Percentiles rank a stretch among this genome's conserved stretches.
Conservation (phyloP, 129 eudicot genomes). For the Kitagawia praeruptora region DNA sequence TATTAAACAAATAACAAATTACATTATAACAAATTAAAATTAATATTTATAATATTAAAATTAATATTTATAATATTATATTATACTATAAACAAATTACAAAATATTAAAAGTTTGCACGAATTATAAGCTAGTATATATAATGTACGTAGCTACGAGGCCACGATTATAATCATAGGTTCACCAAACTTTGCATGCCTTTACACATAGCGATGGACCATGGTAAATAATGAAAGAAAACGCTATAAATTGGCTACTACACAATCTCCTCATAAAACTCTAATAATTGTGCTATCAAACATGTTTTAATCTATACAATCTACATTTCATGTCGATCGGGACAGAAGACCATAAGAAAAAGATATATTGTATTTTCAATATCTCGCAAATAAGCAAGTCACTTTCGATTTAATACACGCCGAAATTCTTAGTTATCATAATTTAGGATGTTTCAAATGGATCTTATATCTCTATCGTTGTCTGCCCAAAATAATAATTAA, state of each 20-base stretch:
- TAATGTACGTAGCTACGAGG: too few relatives aligned
- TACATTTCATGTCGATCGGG: neutral
- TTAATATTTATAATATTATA: too few relatives aligned
- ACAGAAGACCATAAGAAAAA: neutral
- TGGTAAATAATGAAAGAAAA: too few relatives aligned
- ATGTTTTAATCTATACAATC: neutral
- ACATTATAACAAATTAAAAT: too few relatives aligned
- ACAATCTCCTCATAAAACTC: too few relatives aligned
- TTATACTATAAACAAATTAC: too few relatives aligned
- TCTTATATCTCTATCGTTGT: neutral
- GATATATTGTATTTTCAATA: neutral
- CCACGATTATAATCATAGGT: neutral
- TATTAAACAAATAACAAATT: too few relatives aligned
- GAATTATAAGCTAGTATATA: too few relatives aligned
- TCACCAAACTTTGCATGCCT: conserved; percentile 1
- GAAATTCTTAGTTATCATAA: neutral
- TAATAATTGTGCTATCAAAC: neutral
- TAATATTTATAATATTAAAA: too few relatives aligned
- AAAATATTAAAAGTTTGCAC: too few relatives aligned
- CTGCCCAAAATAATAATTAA: neutral
- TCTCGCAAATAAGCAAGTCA: neutral
- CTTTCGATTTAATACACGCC: neutral
- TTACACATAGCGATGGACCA: neutral
- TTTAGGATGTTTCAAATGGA: neutral
- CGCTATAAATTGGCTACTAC: too few relatives aligned